Conservation (phyloP, 176 grass and related monocot genomes). For the Musa schizocarpa region DNA sequence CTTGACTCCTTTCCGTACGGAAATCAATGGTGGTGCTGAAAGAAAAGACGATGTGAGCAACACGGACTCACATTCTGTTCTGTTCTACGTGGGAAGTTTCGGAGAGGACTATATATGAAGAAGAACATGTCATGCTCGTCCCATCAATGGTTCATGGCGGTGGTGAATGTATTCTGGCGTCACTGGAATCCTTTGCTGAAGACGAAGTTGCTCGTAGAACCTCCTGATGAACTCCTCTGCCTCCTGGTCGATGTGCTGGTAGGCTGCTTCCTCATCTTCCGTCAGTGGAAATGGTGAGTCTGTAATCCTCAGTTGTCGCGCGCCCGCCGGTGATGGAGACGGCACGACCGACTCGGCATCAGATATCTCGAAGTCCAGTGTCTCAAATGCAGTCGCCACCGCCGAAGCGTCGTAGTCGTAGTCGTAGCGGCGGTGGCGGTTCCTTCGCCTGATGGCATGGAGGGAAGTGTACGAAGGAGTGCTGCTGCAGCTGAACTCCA, state of each 20-base stretch:
- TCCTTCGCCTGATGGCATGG: constrained; percentile 25
- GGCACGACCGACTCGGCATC: neutral
- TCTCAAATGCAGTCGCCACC: constrained; percentile 55
- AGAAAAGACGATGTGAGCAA: no score
- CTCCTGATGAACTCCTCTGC: constrained; percentile 50
- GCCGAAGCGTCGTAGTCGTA: constrained; percentile 69
- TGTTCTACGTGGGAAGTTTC: no score
- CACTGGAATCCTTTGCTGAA: constrained; percentile 37
- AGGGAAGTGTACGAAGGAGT: constrained; percentile 52
- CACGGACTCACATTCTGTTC: no score
- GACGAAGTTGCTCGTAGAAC: constrained; percentile 60
- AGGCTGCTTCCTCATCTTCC: constrained; percentile 36
- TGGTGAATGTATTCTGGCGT: neutral
- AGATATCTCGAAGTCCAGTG: constrained; percentile 30
- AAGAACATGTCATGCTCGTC: neutral
- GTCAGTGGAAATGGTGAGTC: constrained; percentile 58
- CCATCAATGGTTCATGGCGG: neutral
- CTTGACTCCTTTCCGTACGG: no score
- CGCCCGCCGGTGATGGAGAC: constrained; percentile 29
- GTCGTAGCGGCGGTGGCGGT: constrained; percentile 21
- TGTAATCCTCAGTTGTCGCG: constrained; percentile 60
- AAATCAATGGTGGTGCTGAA: no score
- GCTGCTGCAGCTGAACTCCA: constrained; percentile 90
- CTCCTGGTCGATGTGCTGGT: constrained; percentile 34
- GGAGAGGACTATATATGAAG: no score